Evolutionary conservation across 225 moss, liverwort and hornwort species (phyloP).

Genomic region (Asterella californica): DNA sequence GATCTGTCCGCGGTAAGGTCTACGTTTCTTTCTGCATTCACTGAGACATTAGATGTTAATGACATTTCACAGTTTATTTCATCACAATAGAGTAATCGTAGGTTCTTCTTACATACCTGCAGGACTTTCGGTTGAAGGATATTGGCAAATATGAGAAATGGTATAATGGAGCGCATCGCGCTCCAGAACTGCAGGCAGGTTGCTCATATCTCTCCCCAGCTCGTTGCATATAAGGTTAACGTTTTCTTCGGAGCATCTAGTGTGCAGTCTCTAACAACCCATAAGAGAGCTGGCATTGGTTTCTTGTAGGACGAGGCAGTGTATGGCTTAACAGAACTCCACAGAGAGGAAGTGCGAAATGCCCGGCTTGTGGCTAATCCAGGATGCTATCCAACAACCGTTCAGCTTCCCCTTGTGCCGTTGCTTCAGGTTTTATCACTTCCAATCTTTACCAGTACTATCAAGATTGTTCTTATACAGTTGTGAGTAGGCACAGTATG

Average conservation of each 20-base stretch:
- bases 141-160: conserved; percentile 74
- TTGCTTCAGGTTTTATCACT: conserved; percentile 52
- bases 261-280: background rate
- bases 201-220: background rate
- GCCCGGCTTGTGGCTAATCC: conserved; percentile 87
- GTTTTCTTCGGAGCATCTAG: background rate
- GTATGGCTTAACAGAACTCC: conserved; percentile 78
- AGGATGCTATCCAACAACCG: conserved; percentile 80
- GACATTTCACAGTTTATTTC: background rate
- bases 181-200: conserved; percentile 72
- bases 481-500: background rate
- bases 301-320: conserved; percentile 65
- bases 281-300: background rate
- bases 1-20: conserved; percentile 79
- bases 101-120: conserved; percentile 4
- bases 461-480: background rate
- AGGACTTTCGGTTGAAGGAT: conserved; percentile 77
- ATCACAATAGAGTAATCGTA: no score
- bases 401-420: conserved; percentile 84
- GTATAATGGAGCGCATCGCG: conserved; percentile 87
- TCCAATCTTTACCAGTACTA: background rate
- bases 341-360: conserved; percentile 56
- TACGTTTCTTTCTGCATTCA: background rate
- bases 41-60: background rate
- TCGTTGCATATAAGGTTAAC: background rate